Base-by-base conservation (phyloP, 805 yeast genomes). In the Metschnikowia continentalis region DNA sequence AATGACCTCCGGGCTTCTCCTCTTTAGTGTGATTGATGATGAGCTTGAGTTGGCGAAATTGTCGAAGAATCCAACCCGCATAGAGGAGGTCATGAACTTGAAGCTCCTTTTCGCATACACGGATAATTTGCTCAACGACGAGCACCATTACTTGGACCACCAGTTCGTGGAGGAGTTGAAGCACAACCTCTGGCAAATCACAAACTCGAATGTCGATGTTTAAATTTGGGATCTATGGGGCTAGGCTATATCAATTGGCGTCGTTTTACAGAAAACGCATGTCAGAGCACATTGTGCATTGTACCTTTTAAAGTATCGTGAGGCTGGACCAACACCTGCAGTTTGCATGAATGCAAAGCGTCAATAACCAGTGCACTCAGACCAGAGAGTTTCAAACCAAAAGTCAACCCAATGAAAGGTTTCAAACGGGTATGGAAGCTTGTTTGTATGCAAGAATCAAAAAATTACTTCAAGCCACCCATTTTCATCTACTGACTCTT, bases 61-160 rank as follows among this genome's bases (percentile, higher is more conserved):
- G 58, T 80, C 81, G 1, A 51, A 52, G 3, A 55, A 58, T 1
- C 84, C 86, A 0, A 47, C 53, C 11, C 61, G 65, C 1, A 55
- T 72, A 3, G 84, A 83, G 44, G 88, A 84, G 49, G 65, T 86
- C 48, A 81, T 88, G 84, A 84, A 82, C 57, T 65, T 86, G 51
- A 78, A 78, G 52, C 62, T 86, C 46, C 64, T 86, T 7, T 83
- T 86, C 67, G 78, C 83, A 14, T 86, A 74, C 66, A 75, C 80
- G 38, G 88, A 85, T 49, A 65, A 69, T 45, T 55, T 68, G 22
- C 51, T 72, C 36, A 58, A 58, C 13, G 69, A 66, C 32, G 72
- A 72, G 5, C 61, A 77, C 56, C 71, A 70, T 51, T 82, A 76
- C 56, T 59, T 84, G 42, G 71, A 74, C 14, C 56, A 74, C 11